These are phyloP conservation scores for Auriscalpium vulgare DNA, from an alignment of 768 basidiomycete species.

Conservation along the genomic window DNA sequence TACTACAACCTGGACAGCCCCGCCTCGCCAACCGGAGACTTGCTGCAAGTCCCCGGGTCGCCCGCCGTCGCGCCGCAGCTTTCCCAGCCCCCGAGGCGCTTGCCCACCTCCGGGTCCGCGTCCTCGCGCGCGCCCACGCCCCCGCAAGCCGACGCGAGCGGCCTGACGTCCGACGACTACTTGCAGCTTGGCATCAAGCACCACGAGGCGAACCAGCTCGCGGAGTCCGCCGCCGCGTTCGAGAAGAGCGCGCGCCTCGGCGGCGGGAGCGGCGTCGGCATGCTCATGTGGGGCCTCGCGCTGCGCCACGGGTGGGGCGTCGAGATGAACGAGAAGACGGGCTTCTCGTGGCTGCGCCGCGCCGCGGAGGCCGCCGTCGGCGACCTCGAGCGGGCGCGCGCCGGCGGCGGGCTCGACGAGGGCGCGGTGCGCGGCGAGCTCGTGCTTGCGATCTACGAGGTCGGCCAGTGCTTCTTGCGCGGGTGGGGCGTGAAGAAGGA, in stretches of 20 bases:
- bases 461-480: constrained; percentile 87
- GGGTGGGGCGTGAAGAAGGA: constrained; percentile 87
- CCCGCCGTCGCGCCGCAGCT: constrained; percentile 4
- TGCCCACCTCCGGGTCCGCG: not conserved
- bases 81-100: not conserved
- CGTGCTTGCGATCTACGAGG: constrained; percentile 84
- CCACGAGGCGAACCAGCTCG: constrained; percentile 66
- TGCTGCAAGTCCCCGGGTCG: constrained; percentile 13
- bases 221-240: constrained; percentile 64
- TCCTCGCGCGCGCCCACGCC: not conserved
- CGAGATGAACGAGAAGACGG: constrained; percentile 66
- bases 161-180: constrained; percentile 51
- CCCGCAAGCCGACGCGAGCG: constrained; percentile 6
- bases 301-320: constrained; percentile 87
- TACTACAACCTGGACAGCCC: constrained; percentile 21
- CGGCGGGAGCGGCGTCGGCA: constrained; percentile 82
- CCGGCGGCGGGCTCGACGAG: constrained; percentile 35
- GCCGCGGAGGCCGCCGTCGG: constrained; percentile 77
- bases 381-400: constrained; percentile 60
- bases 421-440: constrained; percentile 63
- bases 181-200: constrained; percentile 71
- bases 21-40: constrained; percentile 3
- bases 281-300: constrained; percentile 88
- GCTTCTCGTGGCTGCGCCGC: constrained; percentile 74
- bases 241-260: constrained; percentile 65